Conservation (phyloP, 345 rosid species). For the Sonneratia alba region DNA sequence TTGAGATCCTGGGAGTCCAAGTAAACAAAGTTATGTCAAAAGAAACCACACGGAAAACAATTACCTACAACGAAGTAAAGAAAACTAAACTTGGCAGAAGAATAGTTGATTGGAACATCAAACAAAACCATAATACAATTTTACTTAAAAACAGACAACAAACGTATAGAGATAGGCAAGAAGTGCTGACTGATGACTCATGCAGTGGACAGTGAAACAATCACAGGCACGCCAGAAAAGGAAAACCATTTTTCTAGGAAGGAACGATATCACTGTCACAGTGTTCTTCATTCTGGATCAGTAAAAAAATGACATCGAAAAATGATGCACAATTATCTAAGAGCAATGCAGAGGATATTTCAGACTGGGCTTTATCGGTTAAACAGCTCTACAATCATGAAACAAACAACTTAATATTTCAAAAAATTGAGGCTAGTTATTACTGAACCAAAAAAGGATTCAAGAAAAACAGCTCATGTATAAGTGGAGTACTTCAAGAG, state of each 20-base stretch:
- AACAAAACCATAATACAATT: background rate
- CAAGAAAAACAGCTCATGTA: background rate
- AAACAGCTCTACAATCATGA: too few relatives aligned
- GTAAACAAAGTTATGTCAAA: background rate
- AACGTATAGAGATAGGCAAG: too few relatives aligned
- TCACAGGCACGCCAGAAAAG: too few relatives aligned
- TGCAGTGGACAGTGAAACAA: too few relatives aligned
- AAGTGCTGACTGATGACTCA: too few relatives aligned
- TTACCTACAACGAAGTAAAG: background rate
- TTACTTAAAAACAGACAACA: background rate
- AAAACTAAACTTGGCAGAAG: background rate
- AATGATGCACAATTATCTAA: too few relatives aligned
- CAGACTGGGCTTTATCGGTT: too few relatives aligned
- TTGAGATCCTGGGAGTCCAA: background rate
- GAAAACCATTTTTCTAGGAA: too few relatives aligned
- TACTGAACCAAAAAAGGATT: background rate
- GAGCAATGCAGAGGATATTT: too few relatives aligned
- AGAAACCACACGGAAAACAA: background rate
- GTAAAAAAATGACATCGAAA: too few relatives aligned
- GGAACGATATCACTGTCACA: too few relatives aligned
- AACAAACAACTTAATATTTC: background rate
- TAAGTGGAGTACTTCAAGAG: background rate
- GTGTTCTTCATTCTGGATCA: too few relatives aligned
- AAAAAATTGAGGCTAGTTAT: background rate
- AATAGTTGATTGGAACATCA: background rate